Percentiles rank a stretch among this genome's conserved stretches.
These are phyloP conservation scores for Talaromyces sp. DNA, from an alignment of 2,329 filamentous ascomycete species.

Conservation along the genomic window DNA sequence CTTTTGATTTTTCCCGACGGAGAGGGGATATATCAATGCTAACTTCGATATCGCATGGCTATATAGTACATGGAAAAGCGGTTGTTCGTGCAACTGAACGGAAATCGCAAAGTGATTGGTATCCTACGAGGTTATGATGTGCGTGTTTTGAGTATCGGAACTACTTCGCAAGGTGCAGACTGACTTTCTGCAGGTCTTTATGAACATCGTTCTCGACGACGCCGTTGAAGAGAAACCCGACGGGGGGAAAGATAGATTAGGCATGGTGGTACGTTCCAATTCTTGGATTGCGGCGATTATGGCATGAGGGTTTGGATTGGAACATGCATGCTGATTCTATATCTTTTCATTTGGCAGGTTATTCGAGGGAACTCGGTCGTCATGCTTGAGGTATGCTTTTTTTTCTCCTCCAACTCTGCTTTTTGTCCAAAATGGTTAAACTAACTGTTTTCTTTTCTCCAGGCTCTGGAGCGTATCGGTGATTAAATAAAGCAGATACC, in stretches of 20 bases:
- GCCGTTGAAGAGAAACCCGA: conserved; percentile 90
- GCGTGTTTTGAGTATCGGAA: conserved; percentile 30
- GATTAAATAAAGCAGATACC: conserved; percentile 31
- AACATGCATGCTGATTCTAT: background rate
- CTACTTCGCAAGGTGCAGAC: background rate
- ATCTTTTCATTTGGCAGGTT: conserved; percentile 51
- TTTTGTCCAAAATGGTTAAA: background rate
- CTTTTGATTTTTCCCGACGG: background rate
- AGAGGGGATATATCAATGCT: background rate
- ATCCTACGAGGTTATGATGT: conserved; percentile 95
- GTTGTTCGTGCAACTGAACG: conserved; percentile 95
- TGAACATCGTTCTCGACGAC: conserved; percentile 97
- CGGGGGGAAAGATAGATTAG: conserved; percentile 82
- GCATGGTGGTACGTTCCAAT: conserved; percentile 73
- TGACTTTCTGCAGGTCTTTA: conserved; percentile 66
- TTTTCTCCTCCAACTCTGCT: background rate
- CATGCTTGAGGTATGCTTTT: conserved; percentile 72
- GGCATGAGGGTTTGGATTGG: background rate
- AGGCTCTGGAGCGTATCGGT: conserved; percentile 41
- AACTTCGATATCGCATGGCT: conserved; percentile 11
- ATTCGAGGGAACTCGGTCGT: conserved; percentile 98
- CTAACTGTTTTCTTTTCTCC: background rate
- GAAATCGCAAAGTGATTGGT: conserved; percentile 94
- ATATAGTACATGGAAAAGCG: conserved; percentile 96
- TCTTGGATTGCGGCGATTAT: background rate